Percentiles rank a stretch among this genome's conserved stretches.
phyloP scores from a whole-genome alignment of 257 asterid genomes.

The Salvia hispanica region DNA sequence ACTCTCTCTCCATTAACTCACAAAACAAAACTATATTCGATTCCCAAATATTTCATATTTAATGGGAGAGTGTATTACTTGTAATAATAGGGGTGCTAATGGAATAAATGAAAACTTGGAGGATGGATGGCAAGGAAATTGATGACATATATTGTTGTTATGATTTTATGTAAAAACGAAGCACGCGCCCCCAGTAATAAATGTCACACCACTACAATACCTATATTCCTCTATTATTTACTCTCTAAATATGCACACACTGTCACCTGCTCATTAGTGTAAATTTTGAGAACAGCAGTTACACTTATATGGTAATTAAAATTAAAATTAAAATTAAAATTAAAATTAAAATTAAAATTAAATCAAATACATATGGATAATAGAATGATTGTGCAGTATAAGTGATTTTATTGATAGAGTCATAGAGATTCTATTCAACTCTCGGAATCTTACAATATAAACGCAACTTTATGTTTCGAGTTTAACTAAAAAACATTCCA shows the following conservation, averaged over 20 bases:
- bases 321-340: no score
- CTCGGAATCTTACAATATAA: neutral
- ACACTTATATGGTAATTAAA: neutral
- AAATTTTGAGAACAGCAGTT: no score
- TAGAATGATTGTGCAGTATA: neutral
- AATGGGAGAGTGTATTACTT: no score
- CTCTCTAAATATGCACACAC: no score
- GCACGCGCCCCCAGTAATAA: slow-evolving; percentile 46
- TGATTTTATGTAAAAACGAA: slow-evolving; percentile 35
- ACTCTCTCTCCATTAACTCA: no score
- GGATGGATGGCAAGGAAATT: slow-evolving; percentile 19
- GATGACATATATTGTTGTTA: slow-evolving; percentile 28
- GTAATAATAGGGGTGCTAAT: neutral
- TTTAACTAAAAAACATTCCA: neutral
- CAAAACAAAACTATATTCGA: no score
- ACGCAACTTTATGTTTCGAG: neutral
- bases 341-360: neutral
- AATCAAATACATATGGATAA: no score
- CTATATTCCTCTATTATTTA: neutral
- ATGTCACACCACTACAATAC: slow-evolving; percentile 11
- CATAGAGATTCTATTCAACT: neutral
- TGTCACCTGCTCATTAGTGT: no score
- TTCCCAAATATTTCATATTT: no score
- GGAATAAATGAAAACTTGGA: slow-evolving; percentile 9
- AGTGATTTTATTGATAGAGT: neutral